Evolutionary conservation across 202 grass and related monocot species (phyloP).

Genomic region (Thinopyrum obtusiflorum): DNA sequence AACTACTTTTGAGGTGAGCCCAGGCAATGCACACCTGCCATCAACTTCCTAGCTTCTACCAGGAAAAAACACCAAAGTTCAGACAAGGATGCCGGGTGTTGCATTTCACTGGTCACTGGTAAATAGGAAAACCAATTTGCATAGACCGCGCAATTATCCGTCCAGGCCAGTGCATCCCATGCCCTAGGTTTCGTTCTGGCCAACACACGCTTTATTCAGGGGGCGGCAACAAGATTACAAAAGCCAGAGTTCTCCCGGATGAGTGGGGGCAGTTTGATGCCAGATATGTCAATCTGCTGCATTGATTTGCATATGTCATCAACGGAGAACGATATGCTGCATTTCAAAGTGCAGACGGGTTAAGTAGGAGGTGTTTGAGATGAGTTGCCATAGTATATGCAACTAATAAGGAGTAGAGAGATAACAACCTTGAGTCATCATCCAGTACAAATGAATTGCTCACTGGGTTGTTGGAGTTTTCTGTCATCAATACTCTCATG

Average conservation of each 20-base stretch:
- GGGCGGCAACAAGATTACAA: conserved; percentile 84
- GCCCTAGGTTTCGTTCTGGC: not conserved
- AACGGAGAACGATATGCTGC: conserved; percentile 96
- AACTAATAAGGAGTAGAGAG: conserved; percentile 9
- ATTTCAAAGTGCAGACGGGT: conserved; percentile 26
- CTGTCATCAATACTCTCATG: conserved; percentile 97
- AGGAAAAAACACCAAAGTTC: not conserved
- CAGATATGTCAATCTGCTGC: conserved; percentile 93
- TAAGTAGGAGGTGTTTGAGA: conserved; percentile 25
- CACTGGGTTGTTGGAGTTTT: conserved; percentile 93
- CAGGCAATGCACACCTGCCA: conserved; percentile 27
- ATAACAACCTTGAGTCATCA: conserved; percentile 91
- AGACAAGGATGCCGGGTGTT: conserved; percentile 1
- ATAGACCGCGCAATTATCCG: not conserved
- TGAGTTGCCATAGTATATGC: conserved; percentile 3
- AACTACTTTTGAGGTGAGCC: conserved; percentile 23
- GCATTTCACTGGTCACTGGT: conserved; percentile 4
- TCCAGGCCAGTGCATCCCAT: conserved; percentile 15
- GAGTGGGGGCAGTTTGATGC: conserved; percentile 82
- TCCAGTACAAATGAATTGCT: conserved; percentile 99
- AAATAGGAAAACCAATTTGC: not conserved
- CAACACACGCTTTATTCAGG: conserved; percentile 49
- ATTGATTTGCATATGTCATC: conserved; percentile 99
- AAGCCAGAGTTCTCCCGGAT: conserved; percentile 92
- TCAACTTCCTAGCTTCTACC: conserved; percentile 14